Evolutionary conservation across 371 early-diverging fungal species (phyloP), one percentile per base, ranked within the genome.

Genomic region (Mucor sp.): DNA sequence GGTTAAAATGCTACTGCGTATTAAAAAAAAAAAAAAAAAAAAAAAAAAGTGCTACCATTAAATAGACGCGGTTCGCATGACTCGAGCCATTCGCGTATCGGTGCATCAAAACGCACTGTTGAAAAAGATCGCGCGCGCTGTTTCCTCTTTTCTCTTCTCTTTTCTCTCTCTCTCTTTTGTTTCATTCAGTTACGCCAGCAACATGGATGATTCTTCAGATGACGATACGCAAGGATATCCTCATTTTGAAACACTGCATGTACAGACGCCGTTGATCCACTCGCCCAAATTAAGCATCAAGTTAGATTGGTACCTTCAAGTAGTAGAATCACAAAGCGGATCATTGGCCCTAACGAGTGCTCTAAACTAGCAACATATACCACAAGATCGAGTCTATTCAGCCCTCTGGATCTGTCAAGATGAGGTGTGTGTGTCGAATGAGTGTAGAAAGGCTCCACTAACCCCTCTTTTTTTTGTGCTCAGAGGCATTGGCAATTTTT

Each of bases 321-420:
- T 8, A 37, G 30, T 27, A 6, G 15, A 39, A 39, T 28, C 14
- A n/a, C n/a, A n/a, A n/a, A n/a, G n/a, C n/a, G n/a, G n/a, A n/a
- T n/a, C n/a, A n/a, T n/a, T n/a, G n/a, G n/a, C n/a, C n/a, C n/a
- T n/a, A n/a, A n/a, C n/a, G n/a, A n/a, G 35, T 58, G 17, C 25
- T 58, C 61, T 23, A 41, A 4, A 11, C 11, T 62, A 89, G 89
- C 56, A 90, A 90, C 74, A 81, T 90, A 19, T 91, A 88, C 81
- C 84, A 87, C 19, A 91, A 91, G 71, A 85, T 90, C 58, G 92
- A 91, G 60, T 88, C 85, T 73, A 81, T 91, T 61, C 92, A 91
- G 55, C 92, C 92, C 15, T 87, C 90, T 8, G 90, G 90, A 43
- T 91, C 91, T 8, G 88, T 89, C 44, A 91, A 91, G 70, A 89